Conservation (phyloP, 768 basidiomycete genomes). For the Scleroderma citrinum region DNA sequence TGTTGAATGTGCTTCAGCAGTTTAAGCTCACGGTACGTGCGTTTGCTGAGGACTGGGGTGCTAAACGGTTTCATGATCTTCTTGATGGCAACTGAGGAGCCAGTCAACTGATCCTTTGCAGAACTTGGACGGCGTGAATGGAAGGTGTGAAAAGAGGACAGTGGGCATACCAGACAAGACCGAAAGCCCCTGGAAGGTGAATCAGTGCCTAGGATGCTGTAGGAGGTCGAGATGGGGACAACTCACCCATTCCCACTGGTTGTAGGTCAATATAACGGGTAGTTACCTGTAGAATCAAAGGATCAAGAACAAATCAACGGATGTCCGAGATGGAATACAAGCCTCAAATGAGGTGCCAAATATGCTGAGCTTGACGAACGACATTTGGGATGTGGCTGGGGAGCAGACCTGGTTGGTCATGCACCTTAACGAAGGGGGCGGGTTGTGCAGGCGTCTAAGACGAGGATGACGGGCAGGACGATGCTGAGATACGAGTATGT, state of each 20-base stretch:
- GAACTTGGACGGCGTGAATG: slow-evolving; percentile 46
- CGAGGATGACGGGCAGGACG: slow-evolving; percentile 12
- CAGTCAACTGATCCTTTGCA: slow-evolving; percentile 91
- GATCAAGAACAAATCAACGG: slow-evolving; percentile 15
- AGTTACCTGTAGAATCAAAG: slow-evolving; percentile 61
- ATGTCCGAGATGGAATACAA: slow-evolving; percentile 11
- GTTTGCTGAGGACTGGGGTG: slow-evolving; percentile 95
- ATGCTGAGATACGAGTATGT: slow-evolving; percentile 11
- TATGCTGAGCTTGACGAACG: slow-evolving; percentile 96
- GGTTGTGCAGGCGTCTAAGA: slow-evolving; percentile 3
- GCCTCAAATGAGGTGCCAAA: slow-evolving; percentile 98
- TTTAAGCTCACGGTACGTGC: slow-evolving; percentile 97
- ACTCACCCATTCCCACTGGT: slow-evolving; percentile 96
- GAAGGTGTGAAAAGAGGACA: not conserved
- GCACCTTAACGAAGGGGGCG: not conserved
- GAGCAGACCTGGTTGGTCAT: slow-evolving; percentile 1
- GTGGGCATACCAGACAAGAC: slow-evolving; percentile 83
- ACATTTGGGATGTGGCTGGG: slow-evolving; percentile 43
- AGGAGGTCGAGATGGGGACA: slow-evolving; percentile 7
- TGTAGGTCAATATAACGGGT: slow-evolving; percentile 99
- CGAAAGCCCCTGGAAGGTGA: slow-evolving; percentile 72
- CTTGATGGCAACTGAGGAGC: slow-evolving; percentile 95
- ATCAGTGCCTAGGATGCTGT: slow-evolving; percentile 12
- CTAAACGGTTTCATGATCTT: slow-evolving; percentile 99
- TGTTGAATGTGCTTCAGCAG: slow-evolving; percentile 97